Percentiles rank a stretch among this genome's conserved stretches.
phyloP scores from a whole-genome alignment of 305 asterid genomes.

The Nicotiana rustica region DNA sequence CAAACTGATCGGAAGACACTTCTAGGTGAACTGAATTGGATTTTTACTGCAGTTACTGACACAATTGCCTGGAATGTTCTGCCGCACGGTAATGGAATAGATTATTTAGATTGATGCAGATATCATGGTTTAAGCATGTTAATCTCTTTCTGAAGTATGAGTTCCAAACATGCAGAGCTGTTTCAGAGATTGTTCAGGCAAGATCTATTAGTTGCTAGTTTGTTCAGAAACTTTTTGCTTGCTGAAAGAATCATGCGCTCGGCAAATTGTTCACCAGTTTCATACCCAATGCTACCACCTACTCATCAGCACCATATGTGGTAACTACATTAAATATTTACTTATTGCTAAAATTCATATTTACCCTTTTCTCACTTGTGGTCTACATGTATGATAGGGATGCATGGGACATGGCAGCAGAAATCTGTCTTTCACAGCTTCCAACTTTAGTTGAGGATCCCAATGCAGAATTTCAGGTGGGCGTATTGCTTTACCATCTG shows the following conservation, averaged over 20 bases:
- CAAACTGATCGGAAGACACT: slow-evolving; percentile 99
- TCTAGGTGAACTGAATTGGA: slow-evolving; percentile 99
- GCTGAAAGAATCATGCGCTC: slow-evolving; percentile 99
- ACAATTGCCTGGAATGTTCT: slow-evolving; percentile 99
- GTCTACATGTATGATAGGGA: slow-evolving; percentile 65
- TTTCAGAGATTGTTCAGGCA: slow-evolving; percentile 90
- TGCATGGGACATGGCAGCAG: slow-evolving; percentile 99
- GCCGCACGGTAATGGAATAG: slow-evolving; percentile 80
- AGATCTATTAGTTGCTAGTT: slow-evolving; percentile 55
- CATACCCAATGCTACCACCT: slow-evolving; percentile 87
- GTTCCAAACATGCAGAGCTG: slow-evolving; percentile 64
- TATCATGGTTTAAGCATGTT: slow-evolving; percentile 31
- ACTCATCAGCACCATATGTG: slow-evolving; percentile 99
- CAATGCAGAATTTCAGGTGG: slow-evolving; percentile 95
- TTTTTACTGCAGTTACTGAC: slow-evolving; percentile 98
- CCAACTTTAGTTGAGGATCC: slow-evolving; percentile 92
- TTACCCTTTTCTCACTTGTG: slow-evolving; percentile 30
- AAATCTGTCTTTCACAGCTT: slow-evolving; percentile 99
- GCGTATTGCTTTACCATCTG: slow-evolving; percentile 30
- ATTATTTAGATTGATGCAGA: slow-evolving; percentile 4
- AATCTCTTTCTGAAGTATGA: slow-evolving; percentile 41
- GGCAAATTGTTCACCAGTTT: slow-evolving; percentile 97
- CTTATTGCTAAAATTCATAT: slow-evolving; percentile 58
- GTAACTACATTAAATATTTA: slow-evolving; percentile 49
- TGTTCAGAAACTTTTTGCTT: slow-evolving; percentile 52